These are phyloP conservation scores for Pythium phragmitis DNA, from an alignment of 352 stramenopile genomes.

Conservation along the genomic window DNA sequence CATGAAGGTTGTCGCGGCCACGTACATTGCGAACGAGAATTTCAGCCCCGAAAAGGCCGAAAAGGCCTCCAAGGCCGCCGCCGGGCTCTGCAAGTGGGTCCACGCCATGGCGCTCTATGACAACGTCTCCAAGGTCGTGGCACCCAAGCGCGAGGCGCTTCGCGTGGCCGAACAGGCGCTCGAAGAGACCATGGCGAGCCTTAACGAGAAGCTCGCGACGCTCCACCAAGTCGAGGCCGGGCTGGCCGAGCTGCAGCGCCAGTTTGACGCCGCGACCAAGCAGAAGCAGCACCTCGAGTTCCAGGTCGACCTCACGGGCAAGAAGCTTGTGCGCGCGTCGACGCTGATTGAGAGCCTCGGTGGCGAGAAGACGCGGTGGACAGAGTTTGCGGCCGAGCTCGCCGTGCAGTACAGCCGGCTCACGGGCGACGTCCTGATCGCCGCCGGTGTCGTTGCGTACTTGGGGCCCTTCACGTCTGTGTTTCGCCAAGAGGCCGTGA, in stretches of 20 bases:
- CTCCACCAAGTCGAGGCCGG: constrained; percentile 92
- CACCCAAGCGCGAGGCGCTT: constrained; percentile 90
- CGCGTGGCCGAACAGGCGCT: constrained; percentile 80
- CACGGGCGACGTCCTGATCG: constrained; percentile 92
- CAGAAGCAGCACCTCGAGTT: constrained; percentile 92
- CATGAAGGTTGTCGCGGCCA: constrained; percentile 86
- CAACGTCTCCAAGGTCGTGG: constrained; percentile 91
- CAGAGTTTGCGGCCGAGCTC: constrained; percentile 83
- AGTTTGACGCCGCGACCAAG: constrained; percentile 87
- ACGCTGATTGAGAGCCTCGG: constrained; percentile 93
- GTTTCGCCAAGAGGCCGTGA: constrained; percentile 74
- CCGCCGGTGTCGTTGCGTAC: constrained; percentile 91
- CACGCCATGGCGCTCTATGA: constrained; percentile 94
- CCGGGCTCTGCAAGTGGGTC: constrained; percentile 93
- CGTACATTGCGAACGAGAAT: constrained; percentile 91
- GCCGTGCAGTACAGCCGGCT: constrained; percentile 85
- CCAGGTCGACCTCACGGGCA: constrained; percentile 92
- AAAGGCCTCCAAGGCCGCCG: constrained; percentile 92
- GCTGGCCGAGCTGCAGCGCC: constrained; percentile 78
- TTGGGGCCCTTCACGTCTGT: constrained; percentile 92
- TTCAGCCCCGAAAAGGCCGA: constrained; percentile 92
- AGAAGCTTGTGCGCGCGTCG: constrained; percentile 91
- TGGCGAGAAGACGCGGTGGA: constrained; percentile 92
- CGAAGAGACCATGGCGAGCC: constrained; percentile 85
- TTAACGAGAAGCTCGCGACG: constrained; percentile 90